Percentiles rank a stretch among this genome's conserved stretches.
phyloP scores from a whole-genome alignment of 2,329 filamentous ascomycete genomes.

The Chaetomium olivaceum region DNA sequence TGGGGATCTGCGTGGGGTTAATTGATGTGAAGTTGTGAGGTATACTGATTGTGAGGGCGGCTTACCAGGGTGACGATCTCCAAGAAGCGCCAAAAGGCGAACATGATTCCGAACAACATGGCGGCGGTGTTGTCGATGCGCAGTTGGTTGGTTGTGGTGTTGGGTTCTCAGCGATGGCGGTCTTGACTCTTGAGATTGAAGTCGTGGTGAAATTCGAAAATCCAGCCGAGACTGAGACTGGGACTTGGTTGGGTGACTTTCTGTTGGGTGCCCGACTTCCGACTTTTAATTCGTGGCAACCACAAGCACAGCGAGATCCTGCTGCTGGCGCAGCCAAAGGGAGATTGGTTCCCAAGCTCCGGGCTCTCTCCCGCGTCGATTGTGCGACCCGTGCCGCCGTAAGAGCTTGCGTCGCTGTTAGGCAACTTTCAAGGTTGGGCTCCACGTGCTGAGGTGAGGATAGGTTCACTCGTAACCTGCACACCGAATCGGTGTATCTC shows the following conservation, averaged over 20 bases:
- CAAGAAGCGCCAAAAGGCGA: conserved; percentile 62
- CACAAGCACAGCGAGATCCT: not conserved
- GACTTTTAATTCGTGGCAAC: not conserved
- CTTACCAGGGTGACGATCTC: conserved; percentile 65
- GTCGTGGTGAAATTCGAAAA: not conserved
- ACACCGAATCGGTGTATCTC: not conserved
- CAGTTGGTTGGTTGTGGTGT: not conserved
- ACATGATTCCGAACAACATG: conserved; percentile 65
- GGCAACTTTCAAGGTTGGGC: not conserved
- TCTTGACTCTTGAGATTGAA: not conserved
- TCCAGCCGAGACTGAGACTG: not conserved
- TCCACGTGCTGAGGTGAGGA: not conserved
- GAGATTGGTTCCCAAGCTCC: not conserved
- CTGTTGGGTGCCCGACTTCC: not conserved
- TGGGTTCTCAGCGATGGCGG: not conserved
- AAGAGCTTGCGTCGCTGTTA: not conserved
- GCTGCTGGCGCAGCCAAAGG: not conserved
- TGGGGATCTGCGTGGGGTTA: conserved; percentile 54
- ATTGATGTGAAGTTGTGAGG: not conserved
- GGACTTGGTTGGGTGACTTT: not conserved
- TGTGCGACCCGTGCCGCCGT: not conserved
- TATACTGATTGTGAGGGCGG: not conserved
- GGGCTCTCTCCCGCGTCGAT: not conserved
- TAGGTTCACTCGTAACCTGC: too few relatives aligned
- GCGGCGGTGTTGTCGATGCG: conserved; percentile 33